Evolutionary conservation across 495 filamentous ascomycete genomes (phyloP), one percentile per base, ranked within the genome.

Genomic region (Amphirosellinia nigrospora): DNA sequence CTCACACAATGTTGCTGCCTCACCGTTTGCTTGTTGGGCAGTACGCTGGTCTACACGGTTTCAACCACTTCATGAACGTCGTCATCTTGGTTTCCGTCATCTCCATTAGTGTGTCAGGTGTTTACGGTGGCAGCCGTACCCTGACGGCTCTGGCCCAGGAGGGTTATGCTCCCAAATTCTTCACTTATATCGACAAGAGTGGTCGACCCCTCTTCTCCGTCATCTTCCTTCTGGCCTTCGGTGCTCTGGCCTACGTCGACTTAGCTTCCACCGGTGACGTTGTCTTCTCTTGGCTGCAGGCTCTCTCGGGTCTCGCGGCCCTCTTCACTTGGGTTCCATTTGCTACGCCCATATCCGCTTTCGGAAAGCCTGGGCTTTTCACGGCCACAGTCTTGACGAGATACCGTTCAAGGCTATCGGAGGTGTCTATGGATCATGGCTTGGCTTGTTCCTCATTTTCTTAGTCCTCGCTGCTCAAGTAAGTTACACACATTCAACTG

Each of bases 21-120:
- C 91, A 2, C 92, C 92, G 8, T 93, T 94, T 70, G 3, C 83
- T 94, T 28, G 89, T 92, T 11, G 88, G 92, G 63, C 78, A 86
- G 67, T 83, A 88, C 56, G 92, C 91, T 3, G 88, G 88, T 70
- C 86, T 94, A 58, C 77, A 75, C 2, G 90, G 88, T 8, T 88
- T 90, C 58, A 88, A 91, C 50, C 87, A 87, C 53, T 88, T 94
- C 76, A 90, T 94, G 82, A 94, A 93, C 76, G 86, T 88, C 61
- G 84, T 93, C 73, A 91, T 94, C 75, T 84, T 91, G 32, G 81
- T 93, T 30, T 90, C 90, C 30, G 90, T 92, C 65, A 81, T 94
- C 28, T 86, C 83, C 32, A 89, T 92, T 45, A 88, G 87, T 66
- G 90, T 92, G 65, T 92, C 89, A 1, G 82, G 86, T 69, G 88